phyloP scores from a whole-genome alignment of 2,329 filamentous ascomycete genomes.

The Cercospora sojina region DNA sequence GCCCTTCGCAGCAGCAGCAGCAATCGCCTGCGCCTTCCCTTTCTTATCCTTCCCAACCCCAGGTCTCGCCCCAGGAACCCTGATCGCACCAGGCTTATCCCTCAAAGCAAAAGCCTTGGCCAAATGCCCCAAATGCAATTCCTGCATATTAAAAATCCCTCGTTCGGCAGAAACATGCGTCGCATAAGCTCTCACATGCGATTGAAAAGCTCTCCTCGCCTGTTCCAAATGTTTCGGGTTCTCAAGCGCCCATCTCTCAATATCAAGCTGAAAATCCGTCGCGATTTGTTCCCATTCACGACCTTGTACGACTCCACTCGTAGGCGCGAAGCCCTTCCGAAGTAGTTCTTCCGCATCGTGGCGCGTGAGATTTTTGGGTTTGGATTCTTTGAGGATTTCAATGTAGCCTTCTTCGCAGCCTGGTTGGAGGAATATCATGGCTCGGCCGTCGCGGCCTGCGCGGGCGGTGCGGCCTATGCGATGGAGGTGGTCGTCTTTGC shows the following conservation, averaged over 20 bases:
- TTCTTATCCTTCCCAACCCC: slow-evolving; percentile 50
- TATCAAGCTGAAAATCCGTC: slow-evolving; percentile 65
- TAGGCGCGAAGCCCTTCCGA: slow-evolving; percentile 58
- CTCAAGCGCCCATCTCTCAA: slow-evolving; percentile 65
- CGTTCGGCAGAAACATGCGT: slow-evolving; percentile 87
- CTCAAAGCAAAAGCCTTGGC: slow-evolving; percentile 91
- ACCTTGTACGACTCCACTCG: slow-evolving; percentile 40
- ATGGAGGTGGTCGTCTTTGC: slow-evolving; percentile 88
- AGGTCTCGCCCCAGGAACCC: slow-evolving; percentile 52
- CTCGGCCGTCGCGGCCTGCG: slow-evolving; percentile 82
- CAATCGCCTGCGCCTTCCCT: slow-evolving; percentile 40
- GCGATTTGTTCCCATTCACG: slow-evolving; percentile 64
- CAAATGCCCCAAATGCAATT: slow-evolving; percentile 85
- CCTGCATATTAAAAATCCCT: slow-evolving; percentile 84
- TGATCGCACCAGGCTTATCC: slow-evolving; percentile 81
- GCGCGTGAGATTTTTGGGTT: slow-evolving; percentile 55
- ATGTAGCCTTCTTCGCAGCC: slow-evolving; percentile 92
- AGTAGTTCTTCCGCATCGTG: slow-evolving; percentile 66
- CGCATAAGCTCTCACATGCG: slow-evolving; percentile 89
- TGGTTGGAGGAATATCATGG: slow-evolving; percentile 84
- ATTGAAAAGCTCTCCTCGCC: slow-evolving; percentile 82
- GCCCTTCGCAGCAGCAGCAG: slow-evolving; percentile 31
- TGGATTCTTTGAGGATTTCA: slow-evolving; percentile 69
- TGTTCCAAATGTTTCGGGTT: slow-evolving; percentile 71
- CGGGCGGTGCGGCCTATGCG: slow-evolving; percentile 92